phyloP scores from a whole-genome alignment of 106 monocot species.

The Phalaenopsis aphrodite region DNA sequence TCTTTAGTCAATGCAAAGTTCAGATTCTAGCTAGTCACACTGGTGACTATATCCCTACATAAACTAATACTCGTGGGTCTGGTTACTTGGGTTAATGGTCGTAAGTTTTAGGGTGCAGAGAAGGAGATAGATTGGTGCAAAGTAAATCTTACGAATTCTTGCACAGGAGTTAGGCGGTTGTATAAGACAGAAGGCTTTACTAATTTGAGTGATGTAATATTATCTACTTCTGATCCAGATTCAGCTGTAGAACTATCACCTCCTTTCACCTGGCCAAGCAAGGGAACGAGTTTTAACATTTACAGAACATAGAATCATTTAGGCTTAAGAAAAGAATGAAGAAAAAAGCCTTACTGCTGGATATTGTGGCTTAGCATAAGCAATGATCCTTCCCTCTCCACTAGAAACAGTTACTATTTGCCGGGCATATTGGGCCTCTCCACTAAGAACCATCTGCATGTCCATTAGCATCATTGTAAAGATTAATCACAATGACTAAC shows the following conservation, averaged over 20 bases:
- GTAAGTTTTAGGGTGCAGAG: background rate
- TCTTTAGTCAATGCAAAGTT: background rate
- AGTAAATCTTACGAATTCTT: slow-evolving; percentile 34
- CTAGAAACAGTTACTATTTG: slow-evolving; percentile 53
- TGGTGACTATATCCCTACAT: background rate
- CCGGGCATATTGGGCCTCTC: slow-evolving; percentile 47
- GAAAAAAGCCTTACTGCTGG: slow-evolving; percentile 16
- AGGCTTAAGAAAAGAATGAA: background rate
- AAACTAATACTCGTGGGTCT: background rate
- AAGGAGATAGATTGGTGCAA: background rate
- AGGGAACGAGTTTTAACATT: background rate
- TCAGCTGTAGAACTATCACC: slow-evolving; percentile 40
- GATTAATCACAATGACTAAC: background rate
- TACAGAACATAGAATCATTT: background rate
- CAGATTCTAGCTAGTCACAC: slow-evolving; percentile 1
- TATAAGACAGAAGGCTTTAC: slow-evolving; percentile 9
- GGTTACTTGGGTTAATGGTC: background rate
- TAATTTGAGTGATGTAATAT: slow-evolving; percentile 24
- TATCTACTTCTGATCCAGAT: slow-evolving; percentile 57
- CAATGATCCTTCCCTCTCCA: slow-evolving; percentile 51
- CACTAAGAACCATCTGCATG: slow-evolving; percentile 49
- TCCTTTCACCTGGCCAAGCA: slow-evolving; percentile 25
- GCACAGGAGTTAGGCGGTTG: slow-evolving; percentile 34
- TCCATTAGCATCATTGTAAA: background rate
- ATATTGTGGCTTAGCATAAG: slow-evolving; percentile 50